Base-by-base conservation (phyloP, 345 rosid genomes). In the Citrus reticulata region DNA sequence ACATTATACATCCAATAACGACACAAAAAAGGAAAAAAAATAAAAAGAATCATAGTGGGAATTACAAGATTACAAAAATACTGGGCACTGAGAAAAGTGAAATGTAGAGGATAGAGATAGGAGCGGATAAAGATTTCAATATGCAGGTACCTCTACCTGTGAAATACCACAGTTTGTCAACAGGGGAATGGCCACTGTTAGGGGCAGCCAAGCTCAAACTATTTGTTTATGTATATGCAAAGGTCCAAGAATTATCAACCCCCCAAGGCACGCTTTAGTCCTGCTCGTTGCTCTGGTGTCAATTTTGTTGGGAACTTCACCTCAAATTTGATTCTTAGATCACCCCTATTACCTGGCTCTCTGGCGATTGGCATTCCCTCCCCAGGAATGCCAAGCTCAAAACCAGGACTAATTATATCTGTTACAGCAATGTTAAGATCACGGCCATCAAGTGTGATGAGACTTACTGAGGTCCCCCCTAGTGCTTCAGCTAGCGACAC, bases 361-460 rank as follows among this genome's bases (percentile, higher is more conserved):
- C 86, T 96, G 30, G 93, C 89, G 20, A 91, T 87, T 1, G 99
- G 99, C 99, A 96, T 96, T 16, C 99, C 99, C 84, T 96, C 99
- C 74, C 73, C 85, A 4, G 91, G 84, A 24, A 96, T 90, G 19
- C 88, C 85, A 55, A 94, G 90, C 91, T 94, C 99, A 73, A 83
- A 91, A 16, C 97, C 97, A 0, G 98, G 98, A 84, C 85, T 92
- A 16, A 94, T 83, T 13, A 96, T 87, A 9, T 96, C 93, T 2
- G 89, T 84, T 17, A 94, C 97, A 0, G 88, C 88, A 75, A 94
- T 86, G 0, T 92, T 82, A 51, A 96, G 85, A 42, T 77, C 78
- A 20, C 95, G 88, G 4, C 95, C 93, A 57, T 94, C 98, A 1
- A 96, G 91, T 5, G 90, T 90, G 34, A 84, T 77, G 42, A 96